Conservation (phyloP, 805 yeast genomes). For the Candida rishiriensis region DNA sequence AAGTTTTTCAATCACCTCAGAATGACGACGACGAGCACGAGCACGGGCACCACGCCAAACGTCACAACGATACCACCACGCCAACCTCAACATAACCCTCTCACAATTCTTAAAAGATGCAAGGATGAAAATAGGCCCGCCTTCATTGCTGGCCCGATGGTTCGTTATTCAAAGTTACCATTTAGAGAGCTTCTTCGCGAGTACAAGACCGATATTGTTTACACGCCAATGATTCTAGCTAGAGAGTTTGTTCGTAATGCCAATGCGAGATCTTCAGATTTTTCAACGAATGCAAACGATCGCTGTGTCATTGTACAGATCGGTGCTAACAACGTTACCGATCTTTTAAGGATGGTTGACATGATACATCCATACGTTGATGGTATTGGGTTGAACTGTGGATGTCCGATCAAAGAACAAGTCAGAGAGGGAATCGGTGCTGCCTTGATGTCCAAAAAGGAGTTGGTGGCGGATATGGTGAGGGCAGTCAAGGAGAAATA, state of each 20-base stretch:
- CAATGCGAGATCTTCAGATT: constrained; percentile 78
- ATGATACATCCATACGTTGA: constrained; percentile 90
- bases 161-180: constrained; percentile 89
- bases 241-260: constrained; percentile 87
- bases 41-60: constrained; percentile 9
- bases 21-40: too few relatives aligned
- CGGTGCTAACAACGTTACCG: constrained; percentile 82
- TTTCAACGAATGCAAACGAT: constrained; percentile 72
- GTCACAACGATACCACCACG: constrained; percentile 24
- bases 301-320: constrained; percentile 80
- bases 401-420: constrained; percentile 95
- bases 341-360: constrained; percentile 75
- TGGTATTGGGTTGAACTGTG: constrained; percentile 94
- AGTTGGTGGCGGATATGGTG: constrained; percentile 79
- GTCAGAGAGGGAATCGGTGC: constrained; percentile 96
- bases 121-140: constrained; percentile 49
- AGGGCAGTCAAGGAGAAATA: constrained; percentile 71
- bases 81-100: constrained; percentile 46
- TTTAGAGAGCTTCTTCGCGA: constrained; percentile 77
- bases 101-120: constrained; percentile 46
- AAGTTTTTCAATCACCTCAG: too few relatives aligned
- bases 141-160: constrained; percentile 91
- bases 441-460: constrained; percentile 82
- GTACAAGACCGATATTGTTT: constrained; percentile 75
- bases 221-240: constrained; percentile 95